Evolutionary conservation across 495 filamentous ascomycete species (phyloP).

Genomic region (Talaromyces liani): DNA sequence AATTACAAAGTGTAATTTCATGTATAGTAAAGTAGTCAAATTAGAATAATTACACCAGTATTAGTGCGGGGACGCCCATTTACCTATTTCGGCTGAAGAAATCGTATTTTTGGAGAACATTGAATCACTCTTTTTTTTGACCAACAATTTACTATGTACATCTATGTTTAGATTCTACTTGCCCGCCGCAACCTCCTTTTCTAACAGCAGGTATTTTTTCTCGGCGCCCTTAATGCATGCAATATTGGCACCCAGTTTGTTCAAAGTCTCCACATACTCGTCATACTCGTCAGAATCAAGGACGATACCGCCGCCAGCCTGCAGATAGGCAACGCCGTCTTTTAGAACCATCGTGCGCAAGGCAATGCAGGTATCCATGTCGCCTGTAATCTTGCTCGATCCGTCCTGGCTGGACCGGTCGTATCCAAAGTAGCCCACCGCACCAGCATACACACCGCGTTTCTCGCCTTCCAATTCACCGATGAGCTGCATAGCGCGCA

Average conservation of each 20-base stretch:
- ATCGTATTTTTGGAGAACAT: not conserved
- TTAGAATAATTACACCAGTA: not conserved
- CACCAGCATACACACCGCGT: conserved; percentile 93
- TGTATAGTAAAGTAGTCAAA: not conserved
- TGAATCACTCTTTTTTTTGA: not conserved
- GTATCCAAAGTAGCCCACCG: conserved; percentile 70
- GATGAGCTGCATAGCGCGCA: conserved; percentile 93
- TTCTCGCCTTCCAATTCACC: conserved; percentile 91
- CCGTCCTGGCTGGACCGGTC: conserved; percentile 33
- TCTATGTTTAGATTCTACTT: not conserved
- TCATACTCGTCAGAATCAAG: conserved; percentile 95
- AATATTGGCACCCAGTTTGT: conserved; percentile 91
- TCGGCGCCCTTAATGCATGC: conserved; percentile 80
- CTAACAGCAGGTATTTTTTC: conserved; percentile 54
- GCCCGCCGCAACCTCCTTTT: conserved; percentile 17
- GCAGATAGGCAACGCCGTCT: conserved; percentile 83
- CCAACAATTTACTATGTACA: not conserved
- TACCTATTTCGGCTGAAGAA: not conserved
- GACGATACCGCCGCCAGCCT: conserved; percentile 97
- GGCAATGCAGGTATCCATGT: conserved; percentile 98
- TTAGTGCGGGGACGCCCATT: not conserved
- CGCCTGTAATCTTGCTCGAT: conserved; percentile 52
- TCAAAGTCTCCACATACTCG: conserved; percentile 95
- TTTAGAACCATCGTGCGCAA: conserved; percentile 93
- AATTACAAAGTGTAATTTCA: not conserved